Evolutionary conservation across 768 basidiomycete genomes (phyloP), one percentile per base, ranked within the genome.

Genomic region (Phanerochaete carnosa): DNA sequence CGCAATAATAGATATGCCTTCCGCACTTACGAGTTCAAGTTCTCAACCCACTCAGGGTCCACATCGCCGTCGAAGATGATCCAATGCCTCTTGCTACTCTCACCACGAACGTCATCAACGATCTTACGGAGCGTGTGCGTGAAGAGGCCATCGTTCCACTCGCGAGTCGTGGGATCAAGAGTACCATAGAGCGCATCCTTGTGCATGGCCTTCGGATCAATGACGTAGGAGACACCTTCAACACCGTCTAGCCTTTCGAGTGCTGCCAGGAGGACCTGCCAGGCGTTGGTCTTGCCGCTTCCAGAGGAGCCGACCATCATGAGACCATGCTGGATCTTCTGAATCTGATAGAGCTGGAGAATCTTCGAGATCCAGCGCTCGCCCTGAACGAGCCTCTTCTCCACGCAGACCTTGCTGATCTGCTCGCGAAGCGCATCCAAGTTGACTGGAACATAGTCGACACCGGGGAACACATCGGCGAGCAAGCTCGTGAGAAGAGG

Each of bases 231-330:
- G 23, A 96, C 85, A 11, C 97, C 95, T 74, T 99, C 97, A 46
- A 86, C 77, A 29, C 94, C 95, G 72, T 98, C 95, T 28, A 98
- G 78, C 13, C 92, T 83, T 72, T 97, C 93, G 53, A 98, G 79
- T 0, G 97, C 96, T 8, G 88, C 84, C 28, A 99, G 81, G 3
- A 99, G 80, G 45, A 98, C 93, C 68, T 90, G 90, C 97, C 97
- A 98, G 0, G 97, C 95, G 65, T 95, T 92, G 1, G 92, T 96
- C 76, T 99, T 99, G 30, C 97, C 97, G 51, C 85, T 94, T 28
- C 96, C 97, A 12, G 97, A 98, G 1, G 97, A 89, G 0, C 97
- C 96, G 29, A 99, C 97, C 94, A 99, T 97, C 97, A 99, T 98
- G 45, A 99, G 80, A 75, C 97, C 97, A 74, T 99, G 97, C 67